Evolutionary conservation across 345 rosid species (phyloP), one percentile per base, ranked within the genome.

Genomic region (Luvunga scandens): DNA sequence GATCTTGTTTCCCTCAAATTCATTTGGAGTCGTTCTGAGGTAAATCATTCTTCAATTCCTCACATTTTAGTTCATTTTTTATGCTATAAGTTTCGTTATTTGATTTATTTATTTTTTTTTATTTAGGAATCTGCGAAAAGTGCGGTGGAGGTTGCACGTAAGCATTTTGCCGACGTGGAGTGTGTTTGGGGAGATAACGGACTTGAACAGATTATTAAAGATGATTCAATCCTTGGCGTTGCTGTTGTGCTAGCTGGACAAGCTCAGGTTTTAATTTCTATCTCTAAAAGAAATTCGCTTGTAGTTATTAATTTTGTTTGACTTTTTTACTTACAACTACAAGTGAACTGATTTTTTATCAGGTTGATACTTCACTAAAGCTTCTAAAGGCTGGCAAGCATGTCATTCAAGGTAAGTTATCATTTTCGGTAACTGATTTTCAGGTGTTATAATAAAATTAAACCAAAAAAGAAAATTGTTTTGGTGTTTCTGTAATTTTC

Each of bases 201-300:
- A 78, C 86, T 93, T 28, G 85, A 87, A 68, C 91, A 89, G 82
- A 91, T 96, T 73, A 84, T 90, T 42, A 81, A 66, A 28, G 98
- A 96, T 65, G 86, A 76, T 31, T 92, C 95, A 2, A 82, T 93
- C 63, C 79, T 86, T 67, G 98, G 89, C 57, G 94, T 92, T 83
- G 97, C 95, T 72, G 97, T 96, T n/a, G 99, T 93, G 83, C 86
- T 96, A 77, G 97, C 98, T 85, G 98, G 91, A 53, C 97, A 92
- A 84, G 76, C 81, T 78, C 96, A 91, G 98, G 99, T 95, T 57
- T 71, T 42, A 67, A 45, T 45, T 69, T 33, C 4, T 28, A 42
- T 71, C 33, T 69, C 27, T 28, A 6, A 53, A 53, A 53, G 57
- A 53, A 53, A 5, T 13, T 18, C 57, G 57, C 22, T 53, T 53